Percentiles rank a stretch among this genome's conserved stretches.
Evolutionary conservation across 1,139 yeast genomes (phyloP).

Genomic region (Kazachstania sp.): DNA sequence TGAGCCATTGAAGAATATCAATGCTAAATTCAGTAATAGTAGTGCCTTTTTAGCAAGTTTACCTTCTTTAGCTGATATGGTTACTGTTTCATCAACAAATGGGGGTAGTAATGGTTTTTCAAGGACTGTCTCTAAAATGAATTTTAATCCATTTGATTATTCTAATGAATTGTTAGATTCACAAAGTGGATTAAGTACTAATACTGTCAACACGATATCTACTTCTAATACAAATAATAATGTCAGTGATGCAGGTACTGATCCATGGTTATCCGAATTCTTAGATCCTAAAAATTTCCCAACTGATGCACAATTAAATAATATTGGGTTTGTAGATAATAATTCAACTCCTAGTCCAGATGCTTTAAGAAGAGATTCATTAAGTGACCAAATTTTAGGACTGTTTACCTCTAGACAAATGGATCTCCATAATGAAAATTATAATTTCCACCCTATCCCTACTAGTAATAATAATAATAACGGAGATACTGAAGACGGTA

Average conservation of each 20-base stretch:
- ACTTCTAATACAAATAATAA: not conserved
- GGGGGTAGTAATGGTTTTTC: slow-evolving; percentile 18
- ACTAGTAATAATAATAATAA: not conserved
- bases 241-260: slow-evolving; percentile 18
- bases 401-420: slow-evolving; percentile 52
- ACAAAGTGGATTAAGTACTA: not conserved
- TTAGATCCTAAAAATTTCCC: slow-evolving; percentile 3
- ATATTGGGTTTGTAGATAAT: slow-evolving; percentile 3
- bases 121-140: slow-evolving; percentile 6
- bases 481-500: not conserved
- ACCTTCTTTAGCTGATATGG: slow-evolving; percentile 18
- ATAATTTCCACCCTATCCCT: not conserved
- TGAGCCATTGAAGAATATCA: slow-evolving; percentile 1
- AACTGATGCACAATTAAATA: slow-evolving; percentile 1
- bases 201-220: not conserved
- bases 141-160: slow-evolving; percentile 18
- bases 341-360: slow-evolving; percentile 1
- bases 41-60: slow-evolving; percentile 10
- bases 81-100: slow-evolving; percentile 23
- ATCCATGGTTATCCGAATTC: slow-evolving; percentile 63
- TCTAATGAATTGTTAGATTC: slow-evolving; percentile 2
- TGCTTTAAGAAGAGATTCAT: slow-evolving; percentile 6
- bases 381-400: slow-evolving; percentile 14
- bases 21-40: slow-evolving; percentile 1
- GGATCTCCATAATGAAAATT: slow-evolving; percentile 33